These are phyloP conservation scores for Cercophora scortea DNA, from an alignment of 495 filamentous ascomycete genomes.

Conservation along the genomic window DNA sequence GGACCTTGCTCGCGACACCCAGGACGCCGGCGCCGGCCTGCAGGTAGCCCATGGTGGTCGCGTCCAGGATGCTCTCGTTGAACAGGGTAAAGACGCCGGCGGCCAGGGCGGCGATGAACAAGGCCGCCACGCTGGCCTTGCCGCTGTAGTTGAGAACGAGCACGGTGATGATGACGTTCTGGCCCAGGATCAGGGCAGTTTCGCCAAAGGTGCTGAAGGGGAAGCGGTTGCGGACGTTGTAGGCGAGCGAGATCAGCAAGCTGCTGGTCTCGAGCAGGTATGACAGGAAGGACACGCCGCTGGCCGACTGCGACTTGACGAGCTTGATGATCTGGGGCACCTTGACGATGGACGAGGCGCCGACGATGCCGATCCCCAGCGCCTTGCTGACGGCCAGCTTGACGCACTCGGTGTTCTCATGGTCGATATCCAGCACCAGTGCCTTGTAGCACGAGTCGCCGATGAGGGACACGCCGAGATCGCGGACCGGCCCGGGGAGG, in stretches of 20 bases:
- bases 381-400: constrained; percentile 85
- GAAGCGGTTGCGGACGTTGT: constrained; percentile 82
- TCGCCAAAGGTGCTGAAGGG: constrained; percentile 96
- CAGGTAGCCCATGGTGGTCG: constrained; percentile 60
- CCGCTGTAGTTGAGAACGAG: constrained; percentile 77
- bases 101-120: constrained; percentile 70
- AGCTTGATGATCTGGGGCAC: constrained; percentile 93
- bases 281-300: constrained; percentile 78
- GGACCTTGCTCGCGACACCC: constrained; percentile 79
- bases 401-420: constrained; percentile 63
- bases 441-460: constrained; percentile 76
- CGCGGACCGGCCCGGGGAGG: constrained; percentile 69
- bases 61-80: constrained; percentile 55
- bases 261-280: constrained; percentile 84
- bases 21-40: constrained; percentile 81
- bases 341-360: constrained; percentile 82
- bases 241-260: constrained; percentile 79
- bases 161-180: constrained; percentile 82
- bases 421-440: constrained; percentile 73
- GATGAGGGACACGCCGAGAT: constrained; percentile 70
- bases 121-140: constrained; percentile 49
- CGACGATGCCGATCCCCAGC: constrained; percentile 87
- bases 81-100: constrained; percentile 61
- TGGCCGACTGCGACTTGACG: constrained; percentile 64
- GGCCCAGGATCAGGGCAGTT: constrained; percentile 79